These are phyloP conservation scores for Nicotiana tabacum DNA, from an alignment of 257 asterid species.

Conservation along the genomic window DNA sequence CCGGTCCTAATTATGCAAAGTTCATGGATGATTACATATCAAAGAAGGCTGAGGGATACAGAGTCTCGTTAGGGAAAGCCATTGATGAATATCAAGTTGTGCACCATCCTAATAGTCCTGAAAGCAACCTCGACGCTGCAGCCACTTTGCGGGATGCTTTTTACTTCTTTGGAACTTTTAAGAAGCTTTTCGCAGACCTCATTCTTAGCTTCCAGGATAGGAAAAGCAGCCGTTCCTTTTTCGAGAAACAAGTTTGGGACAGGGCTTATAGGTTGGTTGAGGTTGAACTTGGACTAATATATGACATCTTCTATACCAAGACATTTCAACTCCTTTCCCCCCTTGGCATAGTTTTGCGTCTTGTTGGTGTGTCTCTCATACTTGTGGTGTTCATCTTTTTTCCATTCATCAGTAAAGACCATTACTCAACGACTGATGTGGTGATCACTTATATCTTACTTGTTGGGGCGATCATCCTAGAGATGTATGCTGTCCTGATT, in stretches of 20 bases:
- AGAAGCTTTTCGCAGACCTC: conserved; percentile 29
- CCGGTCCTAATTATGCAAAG: conserved; percentile 22
- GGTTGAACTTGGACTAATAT: conserved; percentile 30
- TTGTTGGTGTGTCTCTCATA: not conserved
- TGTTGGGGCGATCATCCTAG: conserved; percentile 20
- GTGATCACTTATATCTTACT: conserved; percentile 19
- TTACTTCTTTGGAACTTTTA: conserved; percentile 24
- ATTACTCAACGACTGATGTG: not conserved
- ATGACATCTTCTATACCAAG: conserved; percentile 28
- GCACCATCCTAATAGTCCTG: not conserved
- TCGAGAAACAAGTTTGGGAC: not conserved
- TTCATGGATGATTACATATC: conserved; percentile 18
- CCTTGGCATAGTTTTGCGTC: not conserved
- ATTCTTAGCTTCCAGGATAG: conserved; percentile 35
- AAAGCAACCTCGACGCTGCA: not conserved
- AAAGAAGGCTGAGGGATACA: conserved; percentile 8
- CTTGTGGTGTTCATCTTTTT: not conserved
- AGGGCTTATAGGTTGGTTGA: conserved; percentile 28
- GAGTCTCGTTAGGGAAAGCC: conserved; percentile 10
- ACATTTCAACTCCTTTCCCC: not conserved
- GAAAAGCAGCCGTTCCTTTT: conserved; percentile 15
- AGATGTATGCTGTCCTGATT: conserved; percentile 14
- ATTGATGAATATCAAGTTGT: not conserved
- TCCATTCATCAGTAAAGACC: not conserved
- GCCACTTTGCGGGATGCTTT: conserved; percentile 14